phyloP scores from a whole-genome alignment of 805 yeast species.

The Cephaloascus albidus region DNA sequence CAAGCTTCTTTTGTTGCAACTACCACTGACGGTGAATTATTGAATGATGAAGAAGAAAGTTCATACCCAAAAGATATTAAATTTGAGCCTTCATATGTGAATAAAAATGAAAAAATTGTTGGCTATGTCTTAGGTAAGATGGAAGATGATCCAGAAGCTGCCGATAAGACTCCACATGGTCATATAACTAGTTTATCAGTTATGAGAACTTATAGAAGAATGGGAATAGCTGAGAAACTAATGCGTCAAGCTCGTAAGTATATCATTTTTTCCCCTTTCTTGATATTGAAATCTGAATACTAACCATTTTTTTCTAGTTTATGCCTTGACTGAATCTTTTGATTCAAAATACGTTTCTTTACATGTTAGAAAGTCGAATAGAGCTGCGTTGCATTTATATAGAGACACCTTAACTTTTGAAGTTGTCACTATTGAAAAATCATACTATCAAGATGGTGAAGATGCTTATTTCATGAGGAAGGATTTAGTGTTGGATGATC shows the following conservation, averaged over 20 bases:
- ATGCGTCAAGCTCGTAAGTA: constrained; percentile 62
- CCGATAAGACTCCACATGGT: constrained; percentile 74
- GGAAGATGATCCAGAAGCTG: constrained; percentile 87
- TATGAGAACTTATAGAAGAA: constrained; percentile 89
- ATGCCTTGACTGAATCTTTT: constrained; percentile 73
- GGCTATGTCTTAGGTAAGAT: constrained; percentile 94
- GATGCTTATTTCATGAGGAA: constrained; percentile 96
- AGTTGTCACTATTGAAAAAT: constrained; percentile 70
- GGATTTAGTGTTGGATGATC: constrained; percentile 47
- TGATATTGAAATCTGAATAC: not conserved
- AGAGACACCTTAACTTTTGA: constrained; percentile 78
- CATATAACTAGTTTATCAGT: constrained; percentile 92
- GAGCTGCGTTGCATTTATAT: constrained; percentile 90
- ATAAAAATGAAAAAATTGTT: constrained; percentile 71
- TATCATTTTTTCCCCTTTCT: not conserved
- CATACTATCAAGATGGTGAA: constrained; percentile 96
- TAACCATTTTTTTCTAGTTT: constrained; percentile 19
- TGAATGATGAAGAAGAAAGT: constrained; percentile 11
- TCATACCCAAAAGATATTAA: constrained; percentile 17
- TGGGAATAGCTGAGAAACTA: constrained; percentile 88
- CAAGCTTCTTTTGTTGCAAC: constrained; percentile 95
- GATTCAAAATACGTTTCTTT: constrained; percentile 77
- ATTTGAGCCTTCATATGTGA: constrained; percentile 57
- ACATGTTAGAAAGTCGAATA: constrained; percentile 88
- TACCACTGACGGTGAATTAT: constrained; percentile 44